Base-by-base conservation (phyloP, 2,329 filamentous ascomycete genomes). In the Coleophoma cylindrospora region DNA sequence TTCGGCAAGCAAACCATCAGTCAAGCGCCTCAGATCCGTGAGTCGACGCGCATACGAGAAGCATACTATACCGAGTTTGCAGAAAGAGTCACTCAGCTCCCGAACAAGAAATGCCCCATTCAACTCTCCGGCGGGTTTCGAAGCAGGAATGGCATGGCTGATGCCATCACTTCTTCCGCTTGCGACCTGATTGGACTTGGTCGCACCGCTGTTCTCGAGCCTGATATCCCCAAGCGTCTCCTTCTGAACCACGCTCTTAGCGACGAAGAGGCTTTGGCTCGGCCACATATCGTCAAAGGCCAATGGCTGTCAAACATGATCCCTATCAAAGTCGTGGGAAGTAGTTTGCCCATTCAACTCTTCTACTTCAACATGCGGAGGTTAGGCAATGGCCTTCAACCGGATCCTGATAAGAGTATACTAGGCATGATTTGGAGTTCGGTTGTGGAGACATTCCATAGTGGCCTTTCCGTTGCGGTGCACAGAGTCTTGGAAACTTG, bases 361-460 rank as follows among this genome's bases (percentile, higher is more conserved):
- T 68, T 65, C 40, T 66, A 65, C 47, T 63, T 62, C 48, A 66
- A 67, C 45, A 68, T 67, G 66, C 40, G 57, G 34, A 53, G 66
- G 34, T 48, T 68, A 6, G 64, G 62, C 0, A 57, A 49, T 33
- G 64, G 63, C 2, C 40, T 66, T 47, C 52, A 50, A 10, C 60
- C 58, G 34, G 61, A 65, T 51, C 64, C 61, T 1, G 48, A 66
- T 40, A 61, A 58, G 13, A 66, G 58, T 43, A 54, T 66, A 9
- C 62, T 61, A 11, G 50, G 47, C 6, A 47, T 53, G 14, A 43
- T 57, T 12, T 33, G 45, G 19, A 41, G 49, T 40, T 17, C 17
- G 7, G 19, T 48, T 21, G 14, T 49, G 21, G 46, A 32, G n/a
- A 47, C 15, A 5, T 38, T 38, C 36, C 7, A 14, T 17, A 13